Percentiles rank a stretch among this genome's conserved stretches.
phyloP scores from a whole-genome alignment of 257 asterid genomes.

The Gentiana macrophylla region DNA sequence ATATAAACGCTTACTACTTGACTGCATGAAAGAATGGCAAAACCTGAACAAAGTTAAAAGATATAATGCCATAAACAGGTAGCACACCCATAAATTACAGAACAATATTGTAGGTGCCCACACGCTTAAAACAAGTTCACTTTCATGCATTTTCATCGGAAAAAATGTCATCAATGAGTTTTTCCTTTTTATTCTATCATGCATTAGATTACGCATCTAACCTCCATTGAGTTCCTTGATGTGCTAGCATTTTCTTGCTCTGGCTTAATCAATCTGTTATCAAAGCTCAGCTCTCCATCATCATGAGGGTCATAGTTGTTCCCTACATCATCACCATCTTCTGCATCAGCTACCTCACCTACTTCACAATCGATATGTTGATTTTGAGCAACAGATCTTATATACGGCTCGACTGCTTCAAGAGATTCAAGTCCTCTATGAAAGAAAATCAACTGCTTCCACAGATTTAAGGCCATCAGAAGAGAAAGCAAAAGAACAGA shows the following conservation, averaged over 20 bases:
- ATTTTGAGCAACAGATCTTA: constrained; percentile 61
- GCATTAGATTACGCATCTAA: constrained; percentile 10
- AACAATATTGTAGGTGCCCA: too few relatives aligned
- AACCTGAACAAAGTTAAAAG: too few relatives aligned
- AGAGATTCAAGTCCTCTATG: constrained; percentile 83
- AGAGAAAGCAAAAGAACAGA: constrained; percentile 15
- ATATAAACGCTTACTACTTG: too few relatives aligned
- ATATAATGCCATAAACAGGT: too few relatives aligned
- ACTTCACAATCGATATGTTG: constrained; percentile 76
- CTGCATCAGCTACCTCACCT: constrained; percentile 45
- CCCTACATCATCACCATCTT: constrained; percentile 34
- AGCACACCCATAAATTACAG: too few relatives aligned
- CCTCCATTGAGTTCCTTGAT: constrained; percentile 64
- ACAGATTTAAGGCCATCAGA: constrained; percentile 5
- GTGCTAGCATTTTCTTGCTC: constrained; percentile 39
- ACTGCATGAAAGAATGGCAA: too few relatives aligned
- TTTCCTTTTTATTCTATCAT: not conserved
- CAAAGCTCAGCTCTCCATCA: constrained; percentile 72
- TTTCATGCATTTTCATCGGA: too few relatives aligned
- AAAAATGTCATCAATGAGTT: too few relatives aligned
- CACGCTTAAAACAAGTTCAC: too few relatives aligned
- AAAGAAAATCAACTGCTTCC: constrained; percentile 64
- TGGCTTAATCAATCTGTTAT: constrained; percentile 42
- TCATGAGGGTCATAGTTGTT: constrained; percentile 41
- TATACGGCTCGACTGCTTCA: constrained; percentile 70